Evolutionary conservation across 1,284 basidiomycete genomes (phyloP), one percentile per base, ranked within the genome.

Genomic region (Earliella scabrosa): DNA sequence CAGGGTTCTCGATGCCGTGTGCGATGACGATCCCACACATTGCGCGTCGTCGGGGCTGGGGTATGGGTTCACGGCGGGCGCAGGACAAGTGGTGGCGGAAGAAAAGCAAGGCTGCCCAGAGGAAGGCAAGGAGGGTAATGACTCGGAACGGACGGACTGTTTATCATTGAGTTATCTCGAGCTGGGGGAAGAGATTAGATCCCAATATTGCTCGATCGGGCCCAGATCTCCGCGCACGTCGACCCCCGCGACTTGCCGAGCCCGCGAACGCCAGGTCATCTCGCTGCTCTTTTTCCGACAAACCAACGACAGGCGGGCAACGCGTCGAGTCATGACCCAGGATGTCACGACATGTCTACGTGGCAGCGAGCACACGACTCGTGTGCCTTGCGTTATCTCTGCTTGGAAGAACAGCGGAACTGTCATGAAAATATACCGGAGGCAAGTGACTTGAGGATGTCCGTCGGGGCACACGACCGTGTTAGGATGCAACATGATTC

Each of bases 11-110:
- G 60, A 95, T 73, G 63, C 88, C 86, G 71, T 95, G 93, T 52
- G 87, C 87, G 61, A 88, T 91, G 66, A 95, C 80, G 68, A 97
- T 97, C 64, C 94, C 94, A 72, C 94, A 97, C 94, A 97, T 96
- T 31, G 52, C 67, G 68, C 45, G 35, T 32, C 18, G 24, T 45
- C 24, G 23, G 4, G 11, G 23, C 2, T 11, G 27, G 29, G 11
- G 11, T 26, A 4, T 38, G 50, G 14, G 26, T n/a, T 18, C 34
- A 20, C 26, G 43, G 11, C 13, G 34, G 16, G 16, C 13, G 36
- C 9, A 24, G 16, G 23, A 23, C 10, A 35, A 26, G 48, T 52
- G 27, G 24, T 46, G 27, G 44, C 35, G 50, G 46, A 18, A 14
- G 45, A 14, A 43, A 44, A 39, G 27, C 8, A 27, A 48, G 47